phyloP scores from a whole-genome alignment of 805 yeast species.

The Tetrapisispora namnaoensis region DNA sequence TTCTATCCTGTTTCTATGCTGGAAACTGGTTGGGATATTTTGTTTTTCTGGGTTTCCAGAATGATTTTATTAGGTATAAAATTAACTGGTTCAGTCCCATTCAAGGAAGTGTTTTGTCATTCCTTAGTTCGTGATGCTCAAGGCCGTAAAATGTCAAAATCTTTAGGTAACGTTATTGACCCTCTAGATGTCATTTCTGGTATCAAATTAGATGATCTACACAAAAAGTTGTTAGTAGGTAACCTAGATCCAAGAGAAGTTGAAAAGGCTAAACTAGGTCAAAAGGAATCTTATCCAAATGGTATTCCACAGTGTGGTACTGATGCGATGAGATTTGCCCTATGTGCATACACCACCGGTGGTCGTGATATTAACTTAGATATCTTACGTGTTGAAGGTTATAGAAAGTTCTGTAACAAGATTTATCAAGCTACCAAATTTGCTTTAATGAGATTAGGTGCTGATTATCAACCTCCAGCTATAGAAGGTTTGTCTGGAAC shows the following conservation, averaged over 20 bases:
- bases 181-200: slow-evolving; percentile 92
- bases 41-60: slow-evolving; percentile 97
- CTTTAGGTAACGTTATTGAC: slow-evolving; percentile 92
- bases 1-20: slow-evolving; percentile 89
- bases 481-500: slow-evolving; percentile 54
- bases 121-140: slow-evolving; percentile 98
- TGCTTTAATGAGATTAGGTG: slow-evolving; percentile 86
- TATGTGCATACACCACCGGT: slow-evolving; percentile 97
- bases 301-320: slow-evolving; percentile 99
- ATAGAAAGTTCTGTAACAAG: slow-evolving; percentile 98
- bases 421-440: slow-evolving; percentile 98
- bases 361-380: slow-evolving; percentile 97
- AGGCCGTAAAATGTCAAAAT: slow-evolving; percentile 98
- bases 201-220: slow-evolving; percentile 68
- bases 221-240: slow-evolving; percentile 66
- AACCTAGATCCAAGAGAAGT: slow-evolving; percentile 85
- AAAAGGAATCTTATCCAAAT: slow-evolving; percentile 79
- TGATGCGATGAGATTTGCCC: slow-evolving; percentile 94
- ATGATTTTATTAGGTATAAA: slow-evolving; percentile 89
- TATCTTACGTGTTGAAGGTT: slow-evolving; percentile 93
- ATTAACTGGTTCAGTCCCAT: slow-evolving; percentile 84
- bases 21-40: slow-evolving; percentile 98
- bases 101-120: slow-evolving; percentile 95
- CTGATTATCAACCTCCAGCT: slow-evolving; percentile 75
- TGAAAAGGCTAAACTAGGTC: slow-evolving; percentile 80